Evolutionary conservation across 495 filamentous ascomycete genomes (phyloP), one percentile per base, ranked within the genome.

Genomic region (Hyaloscypha finlandica): DNA sequence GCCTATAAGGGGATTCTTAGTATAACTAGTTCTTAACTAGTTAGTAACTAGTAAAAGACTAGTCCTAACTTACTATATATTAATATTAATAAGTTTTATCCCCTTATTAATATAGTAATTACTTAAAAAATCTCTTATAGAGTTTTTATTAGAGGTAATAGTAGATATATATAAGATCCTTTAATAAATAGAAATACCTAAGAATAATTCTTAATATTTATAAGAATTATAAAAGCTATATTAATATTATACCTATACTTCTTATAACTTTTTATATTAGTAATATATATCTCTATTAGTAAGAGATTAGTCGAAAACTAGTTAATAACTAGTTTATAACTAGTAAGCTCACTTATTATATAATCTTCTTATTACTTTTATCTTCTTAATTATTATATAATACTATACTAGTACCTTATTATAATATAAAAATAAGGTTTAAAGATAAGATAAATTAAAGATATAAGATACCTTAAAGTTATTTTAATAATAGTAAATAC

Each of bases 341-440:
- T n/a, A n/a, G 42, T 1, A 1, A 12, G 2, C 1, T 48, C 1
- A 48, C 42, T 48, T 48, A 48, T 48, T 48, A 48, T 48, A 48
- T 48, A 48, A 48, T 12, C 1, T n/a, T 48, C 42, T 48, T 48
- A 48, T 48, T 48, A n/a, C 42, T 48, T 48, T 48, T 48, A 48
- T 48, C 2, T 48, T 48, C 42, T 48, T 48, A 48, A 48, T 48
- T 48, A 48, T 48, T 48, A 48, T 48, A 48, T 48, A 48, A 48
- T 48, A 48, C 2, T 48, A 48, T 48, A 48, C 2, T 12, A 1
- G 2, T 48, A 11, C 42, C 2, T 48, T 48, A 48, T 48, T 48
- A 48, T 48, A 48, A 48, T 48, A 48, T 48, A 48, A 48, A 48
- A 48, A 48, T 48, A 48, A 48, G n/a, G 42, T 48, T n/a, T 48